Evolutionary conservation across 371 early-diverging fungal genomes (phyloP), one percentile per base, ranked within the genome.

Genomic region (Coemansia sp.): DNA sequence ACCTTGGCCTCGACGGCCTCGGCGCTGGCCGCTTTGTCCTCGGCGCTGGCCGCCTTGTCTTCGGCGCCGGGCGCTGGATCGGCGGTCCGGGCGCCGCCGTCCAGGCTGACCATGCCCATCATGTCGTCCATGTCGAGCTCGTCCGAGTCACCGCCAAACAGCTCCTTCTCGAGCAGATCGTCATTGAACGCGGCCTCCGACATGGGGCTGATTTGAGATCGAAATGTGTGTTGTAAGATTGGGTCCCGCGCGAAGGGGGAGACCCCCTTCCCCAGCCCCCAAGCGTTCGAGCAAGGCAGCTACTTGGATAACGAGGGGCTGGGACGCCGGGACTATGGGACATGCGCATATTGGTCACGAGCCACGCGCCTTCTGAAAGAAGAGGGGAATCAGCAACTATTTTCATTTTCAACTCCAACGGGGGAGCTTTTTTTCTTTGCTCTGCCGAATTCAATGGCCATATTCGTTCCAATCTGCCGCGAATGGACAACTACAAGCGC

Each of bases 131-230:
- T 77, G 34, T 77, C 78, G 31, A 70, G 37, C 47, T 64, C 77
- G 38, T 77, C 72, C 1, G 69, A 68, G 60, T 69, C 77, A 37
- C 69, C 72, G 16, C 78, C 78, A 67, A 78, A 78, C 59, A 78
- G 69, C 77, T 78, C 78, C 60, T 70, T 77, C 40, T 78, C 78
- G 40, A 78, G 54, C 58, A 77, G 42, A 58, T 78, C 78, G 55
- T 77, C 78, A 14, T 72, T 77, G 58, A 64, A 70, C 16, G 62
- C 64, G 3, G 56, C 44, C 36, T 78, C 72, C 9, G 75, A 66
- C 72, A 72, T 76, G 24, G 24, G 24, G 24, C 24, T 24, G 24
- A 24, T 24, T 24, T 24, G 24, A 24, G 24, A 24, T 24, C 24
- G 24, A 24, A 24, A 24, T 24, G 24, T 24, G 24, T 24, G 24